These are phyloP conservation scores for Cunninghamia lanceolata DNA, from an alignment of 75 land plant species.

Conservation along the genomic window DNA sequence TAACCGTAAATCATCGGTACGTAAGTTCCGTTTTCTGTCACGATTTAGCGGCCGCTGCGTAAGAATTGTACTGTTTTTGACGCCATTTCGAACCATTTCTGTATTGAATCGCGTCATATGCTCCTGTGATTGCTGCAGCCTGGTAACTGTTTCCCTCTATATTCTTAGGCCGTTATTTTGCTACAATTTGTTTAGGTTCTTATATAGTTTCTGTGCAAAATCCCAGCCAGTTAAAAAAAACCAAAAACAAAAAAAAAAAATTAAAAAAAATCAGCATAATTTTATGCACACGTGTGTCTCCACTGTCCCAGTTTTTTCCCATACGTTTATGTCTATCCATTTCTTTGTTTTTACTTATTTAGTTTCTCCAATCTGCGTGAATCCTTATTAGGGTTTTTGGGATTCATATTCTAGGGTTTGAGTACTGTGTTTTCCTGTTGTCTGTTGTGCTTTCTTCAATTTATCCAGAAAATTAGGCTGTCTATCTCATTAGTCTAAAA, in stretches of 20 bases:
- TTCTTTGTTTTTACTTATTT: background rate
- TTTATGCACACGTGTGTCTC: background rate
- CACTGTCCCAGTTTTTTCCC: background rate
- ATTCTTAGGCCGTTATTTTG: background rate
- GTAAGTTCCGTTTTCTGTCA: background rate
- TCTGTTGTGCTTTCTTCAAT: background rate
- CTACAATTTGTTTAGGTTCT: background rate
- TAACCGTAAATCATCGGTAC: background rate
- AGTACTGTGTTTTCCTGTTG: background rate
- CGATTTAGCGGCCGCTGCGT: background rate
- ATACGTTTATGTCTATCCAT: background rate
- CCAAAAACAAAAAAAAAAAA: background rate
- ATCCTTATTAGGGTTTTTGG: background rate
- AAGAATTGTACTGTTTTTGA: background rate
- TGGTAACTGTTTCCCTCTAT: background rate
- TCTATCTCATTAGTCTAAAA: background rate
- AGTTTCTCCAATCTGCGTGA: background rate
- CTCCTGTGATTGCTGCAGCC: background rate
- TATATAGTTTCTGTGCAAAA: background rate
- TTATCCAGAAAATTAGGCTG: background rate
- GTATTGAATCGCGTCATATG: background rate
- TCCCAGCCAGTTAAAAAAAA: background rate
- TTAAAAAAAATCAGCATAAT: background rate
- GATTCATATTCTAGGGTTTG: background rate
- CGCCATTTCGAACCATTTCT: background rate